Evolutionary conservation across 2,329 filamentous ascomycete species (phyloP).

Genomic region (Fusarium sp.): DNA sequence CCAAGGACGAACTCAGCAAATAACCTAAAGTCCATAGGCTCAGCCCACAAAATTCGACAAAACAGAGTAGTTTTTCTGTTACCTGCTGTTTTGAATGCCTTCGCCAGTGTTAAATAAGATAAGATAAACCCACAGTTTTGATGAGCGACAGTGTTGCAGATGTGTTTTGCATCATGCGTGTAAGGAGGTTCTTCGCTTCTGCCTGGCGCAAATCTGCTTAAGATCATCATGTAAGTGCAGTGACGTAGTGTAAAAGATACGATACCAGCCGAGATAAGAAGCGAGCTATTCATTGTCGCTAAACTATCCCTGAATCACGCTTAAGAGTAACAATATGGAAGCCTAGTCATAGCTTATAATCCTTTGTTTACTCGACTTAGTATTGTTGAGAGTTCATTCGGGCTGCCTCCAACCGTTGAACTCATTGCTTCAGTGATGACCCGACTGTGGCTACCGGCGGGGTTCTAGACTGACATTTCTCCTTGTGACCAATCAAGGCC

Average conservation of each 20-base stretch:
- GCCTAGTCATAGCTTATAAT: background rate
- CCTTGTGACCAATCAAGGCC: conserved; percentile 17
- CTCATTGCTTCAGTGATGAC: conserved; percentile 23
- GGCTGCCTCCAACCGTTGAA: conserved; percentile 31
- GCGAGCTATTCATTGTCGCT: background rate
- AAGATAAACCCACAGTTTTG: background rate
- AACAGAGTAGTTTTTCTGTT: too few relatives aligned
- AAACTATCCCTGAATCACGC: background rate
- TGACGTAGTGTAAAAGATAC: conserved; percentile 21
- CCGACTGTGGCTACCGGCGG: conserved; percentile 32
- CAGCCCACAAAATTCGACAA: background rate
- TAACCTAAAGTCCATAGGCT: background rate
- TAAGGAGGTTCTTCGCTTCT: conserved; percentile 5
- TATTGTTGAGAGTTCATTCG: background rate
- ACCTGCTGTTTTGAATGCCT: too few relatives aligned
- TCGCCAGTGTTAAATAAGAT: background rate
- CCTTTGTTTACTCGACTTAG: background rate
- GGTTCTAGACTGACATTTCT: conserved; percentile 18
- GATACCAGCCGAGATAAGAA: background rate
- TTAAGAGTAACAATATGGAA: background rate
- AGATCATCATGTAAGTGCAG: conserved; percentile 7
- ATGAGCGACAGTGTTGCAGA: background rate
- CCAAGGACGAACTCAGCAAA: background rate
- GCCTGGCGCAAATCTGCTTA: conserved; percentile 9
- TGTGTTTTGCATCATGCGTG: conserved; percentile 1